A percentile compares a stretch with the other conserved stretches of the same genome.
Conservation (phyloP, 2,329 filamentous ascomycete species). For the Nemania sp. region DNA sequence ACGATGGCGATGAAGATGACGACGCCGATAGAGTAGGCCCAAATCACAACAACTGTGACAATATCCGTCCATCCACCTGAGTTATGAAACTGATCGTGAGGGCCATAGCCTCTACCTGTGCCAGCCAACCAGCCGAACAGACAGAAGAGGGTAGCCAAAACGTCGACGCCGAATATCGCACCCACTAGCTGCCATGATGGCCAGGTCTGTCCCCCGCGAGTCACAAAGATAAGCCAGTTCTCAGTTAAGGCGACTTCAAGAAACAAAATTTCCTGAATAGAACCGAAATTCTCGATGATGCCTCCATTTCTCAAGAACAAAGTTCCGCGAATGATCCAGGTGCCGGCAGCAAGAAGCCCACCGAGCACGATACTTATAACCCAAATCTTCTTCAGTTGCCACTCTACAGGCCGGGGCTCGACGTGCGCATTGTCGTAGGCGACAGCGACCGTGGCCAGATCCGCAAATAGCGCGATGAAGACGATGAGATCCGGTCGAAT, state of each 20-base stretch:
- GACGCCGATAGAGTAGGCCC: slow-evolving; percentile 68
- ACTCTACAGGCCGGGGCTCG: slow-evolving; percentile 74
- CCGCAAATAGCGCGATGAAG: slow-evolving; percentile 78
- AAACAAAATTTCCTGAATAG: slow-evolving; percentile 74
- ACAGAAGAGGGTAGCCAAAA: slow-evolving; percentile 72
- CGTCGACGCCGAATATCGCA: slow-evolving; percentile 73
- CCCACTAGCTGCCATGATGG: slow-evolving; percentile 74
- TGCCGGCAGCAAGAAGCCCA: slow-evolving; percentile 67
- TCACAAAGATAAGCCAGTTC: slow-evolving; percentile 81
- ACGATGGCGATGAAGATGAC: slow-evolving; percentile 67
- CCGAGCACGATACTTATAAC: slow-evolving; percentile 72
- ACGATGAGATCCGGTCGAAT: slow-evolving; percentile 73
- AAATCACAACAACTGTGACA: slow-evolving; percentile 67
- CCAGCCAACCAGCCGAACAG: slow-evolving; percentile 75
- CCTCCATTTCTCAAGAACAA: slow-evolving; percentile 71
- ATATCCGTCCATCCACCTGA: slow-evolving; percentile 48
- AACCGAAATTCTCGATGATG: slow-evolving; percentile 74
- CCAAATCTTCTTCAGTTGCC: slow-evolving; percentile 83
- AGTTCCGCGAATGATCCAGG: slow-evolving; percentile 73
- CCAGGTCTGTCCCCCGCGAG: slow-evolving; percentile 71
- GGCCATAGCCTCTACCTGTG: slow-evolving; percentile 43
- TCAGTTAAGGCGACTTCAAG: slow-evolving; percentile 73
- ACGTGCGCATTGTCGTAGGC: slow-evolving; percentile 80
- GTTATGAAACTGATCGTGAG: slow-evolving; percentile 40
- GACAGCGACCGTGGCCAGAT: slow-evolving; percentile 77